Evolutionary conservation across 495 filamentous ascomycete genomes (phyloP).

Genomic region (Daldinia decipiens): DNA sequence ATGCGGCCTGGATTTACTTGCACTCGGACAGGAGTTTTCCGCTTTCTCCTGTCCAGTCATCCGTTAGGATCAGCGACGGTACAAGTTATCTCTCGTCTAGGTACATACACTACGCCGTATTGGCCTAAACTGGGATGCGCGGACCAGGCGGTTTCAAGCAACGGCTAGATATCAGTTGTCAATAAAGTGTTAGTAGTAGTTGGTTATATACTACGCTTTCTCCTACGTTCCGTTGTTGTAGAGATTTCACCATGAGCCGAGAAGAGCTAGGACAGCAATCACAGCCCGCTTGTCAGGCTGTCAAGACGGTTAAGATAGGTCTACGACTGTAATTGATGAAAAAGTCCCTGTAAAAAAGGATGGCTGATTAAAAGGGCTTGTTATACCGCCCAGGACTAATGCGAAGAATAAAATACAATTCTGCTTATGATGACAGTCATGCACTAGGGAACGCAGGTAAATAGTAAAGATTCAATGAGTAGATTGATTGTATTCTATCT

Average conservation of each 20-base stretch:
- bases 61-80: no score
- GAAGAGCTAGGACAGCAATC: background rate
- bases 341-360: background rate
- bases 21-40: no score
- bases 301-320: background rate
- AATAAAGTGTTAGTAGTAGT: no score
- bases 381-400: background rate
- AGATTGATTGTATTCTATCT: background rate
- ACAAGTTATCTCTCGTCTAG: no score
- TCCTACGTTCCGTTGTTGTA: background rate
- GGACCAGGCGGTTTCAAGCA: no score
- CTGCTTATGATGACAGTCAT: background rate
- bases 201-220: background rate
- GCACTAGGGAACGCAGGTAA: background rate
- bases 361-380: background rate
- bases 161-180: no score
- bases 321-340: background rate
- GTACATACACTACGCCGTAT: no score
- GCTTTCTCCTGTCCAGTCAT: no score
- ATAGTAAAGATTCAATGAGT: background rate
- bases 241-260: no score
- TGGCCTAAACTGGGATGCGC: no score
- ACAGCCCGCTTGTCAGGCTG: background rate
- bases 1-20: no score
- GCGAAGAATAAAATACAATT: background rate